Evolutionary conservation across 306 rosid genomes (phyloP), one percentile per base, ranked within the genome.

Genomic region (Citrullus mucosospermus): DNA sequence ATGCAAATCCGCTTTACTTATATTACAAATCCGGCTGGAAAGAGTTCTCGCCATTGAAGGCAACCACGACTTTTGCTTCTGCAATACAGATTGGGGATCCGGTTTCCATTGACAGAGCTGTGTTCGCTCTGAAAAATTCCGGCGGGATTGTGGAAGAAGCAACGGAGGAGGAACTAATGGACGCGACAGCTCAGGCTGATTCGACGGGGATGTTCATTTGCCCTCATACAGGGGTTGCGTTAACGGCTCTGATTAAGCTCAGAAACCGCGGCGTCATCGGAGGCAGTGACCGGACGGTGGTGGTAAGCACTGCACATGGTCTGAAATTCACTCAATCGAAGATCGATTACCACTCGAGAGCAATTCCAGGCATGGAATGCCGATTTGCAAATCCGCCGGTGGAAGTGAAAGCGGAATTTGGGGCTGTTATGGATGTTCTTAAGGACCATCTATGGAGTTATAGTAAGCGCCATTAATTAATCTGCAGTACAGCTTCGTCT

Each of bases 21-120:
- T 39, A 68, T 20, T 68, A 68, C 55, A 68, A 68, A 41, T 68
- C 75, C 8, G 75, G 75, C 17, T 68, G 75, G 75, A 43, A 41
- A 22, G 55, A 68, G 9, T 68, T 68, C 15, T 41, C 53, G 32
- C 18, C 75, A 68, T n/a, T 68, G 75, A 68, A 68, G 10, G 75
- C 75, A 4, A 43, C 18, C 53, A 43, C 55, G 36, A 68, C 75
- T 6, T 68, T 68, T 13, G 75, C 75, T 4, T 68, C 55, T 41
- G 75, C 75, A 11, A 68, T 68, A 4, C 75, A 68, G 55, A 68
- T 68, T n/a, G 75, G 75, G 9, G 75, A 68, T 43, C 75, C 75
- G 9, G 55, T 68, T 11, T 68, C 75, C 32, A 68, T 68, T 0
- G 75, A 68, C 34, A 41, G 75, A 68, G 75, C 75, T 20, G 75